Base-by-base conservation (phyloP, 2,329 filamentous ascomycete species). In the Zymoseptoria passerinii region DNA sequence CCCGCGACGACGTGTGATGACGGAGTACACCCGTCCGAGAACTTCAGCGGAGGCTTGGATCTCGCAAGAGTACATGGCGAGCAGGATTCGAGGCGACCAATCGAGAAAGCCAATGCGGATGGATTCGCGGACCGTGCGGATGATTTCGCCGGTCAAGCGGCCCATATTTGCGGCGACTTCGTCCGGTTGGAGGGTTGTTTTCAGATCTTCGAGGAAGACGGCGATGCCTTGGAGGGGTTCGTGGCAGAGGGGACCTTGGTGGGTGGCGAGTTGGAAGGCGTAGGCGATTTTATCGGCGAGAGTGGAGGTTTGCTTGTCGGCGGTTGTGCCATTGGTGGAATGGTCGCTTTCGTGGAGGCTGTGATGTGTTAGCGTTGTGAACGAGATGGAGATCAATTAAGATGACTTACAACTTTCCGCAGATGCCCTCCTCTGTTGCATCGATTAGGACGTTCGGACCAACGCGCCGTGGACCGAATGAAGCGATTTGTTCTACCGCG, bases 11-110 rank as follows among this genome's bases (percentile, higher is more conserved):
- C 92, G 87, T 29, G 92, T 96, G n/a, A 99, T 85, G n/a, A 97
- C 92, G 65, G 89, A 90, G 79, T 99, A 99, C 35, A 97, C 94
- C 28, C 90, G 87, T 20, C 94, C 94, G 4, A 99, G 84, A 49
- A 97, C 94, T 74, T 97, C 94, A 68, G 92, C 85, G 20, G 89
- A 92, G 28, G 92, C 91, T 80, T 97, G 94, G 68, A 99, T 97
- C 72, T 97, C 94, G 72, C 92, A 96, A 57, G 85, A 90, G 78
- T 99, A 99, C 90, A 97, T 97, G 54, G 94, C 94, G 50, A 99
- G 84, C 77, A 97, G 84, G 65, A 99, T 83, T n/a, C 94, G 86
- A 0, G 94, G 89, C 48, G 88, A 92, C 94, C 94, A 99, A 78
- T 97, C 94, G 18, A 96, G 79, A 78, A 97, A 96, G 20, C 87